Base-by-base conservation (phyloP, 257 asterid species). In the Scutellaria minor region DNA sequence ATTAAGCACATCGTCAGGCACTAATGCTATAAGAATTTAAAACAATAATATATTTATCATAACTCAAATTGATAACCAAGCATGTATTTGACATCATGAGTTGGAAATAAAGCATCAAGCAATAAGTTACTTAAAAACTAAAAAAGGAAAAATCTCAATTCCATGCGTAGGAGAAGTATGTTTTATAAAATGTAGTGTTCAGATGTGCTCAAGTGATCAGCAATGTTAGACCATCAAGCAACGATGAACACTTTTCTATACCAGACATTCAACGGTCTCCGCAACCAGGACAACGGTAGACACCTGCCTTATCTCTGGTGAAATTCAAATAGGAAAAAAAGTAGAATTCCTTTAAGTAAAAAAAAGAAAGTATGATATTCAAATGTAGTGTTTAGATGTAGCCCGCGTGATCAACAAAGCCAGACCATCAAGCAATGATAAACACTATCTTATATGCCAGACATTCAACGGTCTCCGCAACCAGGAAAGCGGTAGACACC, bases 381-480 rank as follows among this genome's bases (percentile, higher is more conserved):
- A 48, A 64, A 53, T 84, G 68, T 71, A 6, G 79, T 20, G 71
- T 63, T 65, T 74, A 81, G 77, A 78, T 74, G 81, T 78, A 81
- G 84, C 82, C 57, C 74, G 39, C 5, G 2, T 51, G 51, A 73
- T 50, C 73, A 81, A 24, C 56, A 31, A 70, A 13, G 9, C 44
- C 58, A 12, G 75, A 79, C 54, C 13, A 81, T 41, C 52, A 63
- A 74, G 80, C 73, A 59, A 77, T 78, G 45, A 80, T 72, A 73
- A 63, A 68, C 74, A 68, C 75, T 62, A 14, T 70, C 18, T 70
- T 2, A n/a, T 70, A 42, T 74, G 20, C 77, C 77, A 77, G 77
- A 77, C 79, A 80, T 59, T 82, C 86, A 79, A 79, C 82, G 75
- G 83, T 75, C 79, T 50, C 61, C 52, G 66, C 87, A 77, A 80